Percentiles rank a stretch among this genome's conserved stretches.
These are phyloP conservation scores for Penicillium samsonianum DNA, from an alignment of 495 filamentous ascomycete species.

Conservation along the genomic window DNA sequence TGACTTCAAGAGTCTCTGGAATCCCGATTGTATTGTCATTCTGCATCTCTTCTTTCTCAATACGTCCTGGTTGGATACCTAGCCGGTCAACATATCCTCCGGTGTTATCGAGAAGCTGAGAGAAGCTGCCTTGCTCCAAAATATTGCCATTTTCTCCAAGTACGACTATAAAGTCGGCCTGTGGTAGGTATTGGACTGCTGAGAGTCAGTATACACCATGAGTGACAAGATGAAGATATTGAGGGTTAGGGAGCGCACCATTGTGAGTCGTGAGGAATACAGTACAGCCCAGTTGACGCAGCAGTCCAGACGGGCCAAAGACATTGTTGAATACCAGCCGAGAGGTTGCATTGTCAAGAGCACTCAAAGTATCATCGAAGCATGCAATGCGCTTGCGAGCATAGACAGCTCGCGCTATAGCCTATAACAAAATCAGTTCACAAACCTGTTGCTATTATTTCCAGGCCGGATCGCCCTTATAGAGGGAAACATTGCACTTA, in stretches of 20 bases:
- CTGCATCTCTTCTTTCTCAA: neutral
- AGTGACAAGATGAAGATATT: neutral
- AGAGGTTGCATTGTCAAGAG: slow-evolving; percentile 50
- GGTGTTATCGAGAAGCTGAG: slow-evolving; percentile 6
- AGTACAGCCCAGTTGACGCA: slow-evolving; percentile 32
- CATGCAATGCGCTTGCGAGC: slow-evolving; percentile 40
- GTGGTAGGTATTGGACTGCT: slow-evolving; percentile 8
- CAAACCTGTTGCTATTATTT: neutral
- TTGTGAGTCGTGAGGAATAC: slow-evolving; percentile 25
- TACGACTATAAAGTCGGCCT: slow-evolving; percentile 20
- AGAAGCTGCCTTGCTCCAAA: slow-evolving; percentile 17
- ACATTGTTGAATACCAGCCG: slow-evolving; percentile 46
- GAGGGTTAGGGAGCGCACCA: neutral
- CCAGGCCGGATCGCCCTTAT: neutral
- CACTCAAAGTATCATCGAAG: slow-evolving; percentile 55
- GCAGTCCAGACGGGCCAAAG: slow-evolving; percentile 44
- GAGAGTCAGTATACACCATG: neutral
- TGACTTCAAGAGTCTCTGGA: neutral
- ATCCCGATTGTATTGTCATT: neutral
- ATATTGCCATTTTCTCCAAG: slow-evolving; percentile 17
- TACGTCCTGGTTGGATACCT: neutral
- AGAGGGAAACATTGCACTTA: neutral
- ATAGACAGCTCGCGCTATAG: slow-evolving; percentile 52
- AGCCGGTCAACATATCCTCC: neutral
- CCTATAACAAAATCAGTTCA: slow-evolving; percentile 4